phyloP scores from a whole-genome alignment of 2,329 filamentous ascomycete species.

The Colletotrichum sp. region DNA sequence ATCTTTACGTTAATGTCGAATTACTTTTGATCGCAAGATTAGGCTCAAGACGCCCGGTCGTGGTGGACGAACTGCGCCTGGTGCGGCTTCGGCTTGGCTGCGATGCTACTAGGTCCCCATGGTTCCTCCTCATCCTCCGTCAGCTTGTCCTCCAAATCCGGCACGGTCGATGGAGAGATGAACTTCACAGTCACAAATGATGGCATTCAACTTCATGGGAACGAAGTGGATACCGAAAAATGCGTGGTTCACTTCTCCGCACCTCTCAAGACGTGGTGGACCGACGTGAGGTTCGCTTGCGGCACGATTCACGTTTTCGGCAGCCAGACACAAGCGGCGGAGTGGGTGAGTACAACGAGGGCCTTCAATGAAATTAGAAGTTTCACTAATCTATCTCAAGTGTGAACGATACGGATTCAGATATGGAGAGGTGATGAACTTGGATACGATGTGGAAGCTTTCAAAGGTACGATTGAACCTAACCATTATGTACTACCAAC shows the following conservation, averaged over 20 bases:
- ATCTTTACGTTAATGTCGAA: accelerated
- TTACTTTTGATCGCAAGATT: neutral
- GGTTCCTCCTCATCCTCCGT: neutral
- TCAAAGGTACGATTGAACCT: neutral
- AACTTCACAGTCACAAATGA: neutral
- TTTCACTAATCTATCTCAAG: neutral
- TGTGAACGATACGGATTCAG: neutral
- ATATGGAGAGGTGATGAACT: neutral
- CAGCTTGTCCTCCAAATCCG: neutral
- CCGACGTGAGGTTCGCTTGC: neutral
- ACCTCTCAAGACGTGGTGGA: neutral
- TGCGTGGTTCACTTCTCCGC: neutral
- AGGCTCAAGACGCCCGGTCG: neutral
- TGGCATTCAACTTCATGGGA: neutral
- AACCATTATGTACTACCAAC: neutral
- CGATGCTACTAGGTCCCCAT: neutral
- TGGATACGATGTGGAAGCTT: neutral
- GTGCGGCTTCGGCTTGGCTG: neutral
- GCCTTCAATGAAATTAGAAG: accelerated
- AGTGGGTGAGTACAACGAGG: neutral
- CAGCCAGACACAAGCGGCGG: neutral
- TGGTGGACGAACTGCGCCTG: neutral
- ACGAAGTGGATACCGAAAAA: neutral
- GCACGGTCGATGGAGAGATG: neutral
- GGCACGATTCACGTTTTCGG: neutral